These are phyloP conservation scores for Serendipita indica DNA, from an alignment of 768 basidiomycete genomes.

Conservation along the genomic window DNA sequence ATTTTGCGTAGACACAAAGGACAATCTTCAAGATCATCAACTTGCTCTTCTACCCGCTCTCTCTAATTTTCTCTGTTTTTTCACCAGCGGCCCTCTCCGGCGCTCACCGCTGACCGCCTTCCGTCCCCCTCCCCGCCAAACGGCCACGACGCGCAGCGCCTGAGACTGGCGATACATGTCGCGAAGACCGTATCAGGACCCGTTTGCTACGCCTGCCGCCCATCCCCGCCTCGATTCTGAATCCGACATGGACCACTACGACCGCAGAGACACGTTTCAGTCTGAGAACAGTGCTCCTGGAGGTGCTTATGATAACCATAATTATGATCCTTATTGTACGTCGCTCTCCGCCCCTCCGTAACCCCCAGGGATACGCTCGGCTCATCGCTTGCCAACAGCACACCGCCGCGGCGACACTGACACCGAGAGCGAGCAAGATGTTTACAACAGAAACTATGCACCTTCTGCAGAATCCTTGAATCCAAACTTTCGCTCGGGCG, in stretches of 20 bases:
- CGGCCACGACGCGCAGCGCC: too few relatives aligned
- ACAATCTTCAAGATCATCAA: neutral
- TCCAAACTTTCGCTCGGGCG: neutral
- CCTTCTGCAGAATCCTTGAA: constrained; percentile 62
- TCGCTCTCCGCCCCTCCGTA: neutral
- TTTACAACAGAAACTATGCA: constrained; percentile 52
- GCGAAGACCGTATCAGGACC: constrained; percentile 4
- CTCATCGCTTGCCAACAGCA: neutral
- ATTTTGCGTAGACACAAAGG: neutral
- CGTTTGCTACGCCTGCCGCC: neutral
- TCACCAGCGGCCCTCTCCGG: neutral
- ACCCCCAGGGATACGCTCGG: neutral
- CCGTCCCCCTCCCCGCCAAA: neutral
- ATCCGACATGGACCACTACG: constrained; percentile 9
- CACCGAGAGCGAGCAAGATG: constrained; percentile 68
- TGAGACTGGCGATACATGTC: neutral
- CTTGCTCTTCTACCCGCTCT: neutral
- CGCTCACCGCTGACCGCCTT: neutral
- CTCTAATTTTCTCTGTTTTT: constrained; percentile 1
- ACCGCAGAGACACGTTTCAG: constrained; percentile 3
- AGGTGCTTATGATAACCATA: neutral
- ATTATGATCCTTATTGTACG: constrained; percentile 8
- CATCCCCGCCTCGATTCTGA: constrained; percentile 5
- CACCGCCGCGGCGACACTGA: constrained; percentile 27
- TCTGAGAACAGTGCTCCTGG: neutral